A percentile compares a stretch with the other conserved stretches of the same genome.
These are phyloP conservation scores for Carex arenaria DNA, from an alignment of 202 grass and related monocot species.

Conservation along the genomic window DNA sequence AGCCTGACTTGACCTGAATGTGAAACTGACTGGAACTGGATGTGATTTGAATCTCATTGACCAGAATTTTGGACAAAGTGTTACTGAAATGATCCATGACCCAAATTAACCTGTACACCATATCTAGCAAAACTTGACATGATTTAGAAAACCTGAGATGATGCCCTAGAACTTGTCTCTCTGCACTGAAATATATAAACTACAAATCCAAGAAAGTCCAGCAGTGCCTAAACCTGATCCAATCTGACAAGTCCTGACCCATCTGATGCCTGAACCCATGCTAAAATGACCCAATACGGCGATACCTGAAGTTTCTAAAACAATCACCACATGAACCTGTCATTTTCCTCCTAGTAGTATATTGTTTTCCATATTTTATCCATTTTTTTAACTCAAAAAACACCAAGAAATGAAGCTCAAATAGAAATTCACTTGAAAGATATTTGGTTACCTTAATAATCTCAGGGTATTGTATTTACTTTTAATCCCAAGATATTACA, in stretches of 20 bases:
- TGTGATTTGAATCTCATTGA: neutral
- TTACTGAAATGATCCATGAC: neutral
- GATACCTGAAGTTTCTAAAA: too few relatives aligned
- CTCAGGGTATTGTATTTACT: neutral
- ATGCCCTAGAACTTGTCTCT: neutral
- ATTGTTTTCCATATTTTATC: neutral
- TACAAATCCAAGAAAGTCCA: neutral
- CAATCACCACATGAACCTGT: too few relatives aligned
- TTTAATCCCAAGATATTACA: neutral
- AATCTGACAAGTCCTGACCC: neutral
- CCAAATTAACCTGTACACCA: neutral
- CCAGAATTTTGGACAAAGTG: neutral
- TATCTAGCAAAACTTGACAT: neutral
- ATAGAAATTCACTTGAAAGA: neutral
- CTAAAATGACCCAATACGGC: neutral
- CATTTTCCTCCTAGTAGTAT: neutral
- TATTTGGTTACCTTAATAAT: neutral
- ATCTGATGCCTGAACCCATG: neutral
- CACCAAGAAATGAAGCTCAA: neutral
- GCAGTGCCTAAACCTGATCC: neutral
- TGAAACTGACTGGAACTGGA: neutral
- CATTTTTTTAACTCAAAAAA: neutral
- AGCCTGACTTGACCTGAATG: neutral
- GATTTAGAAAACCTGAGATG: neutral
- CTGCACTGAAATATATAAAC: neutral